Base-by-base conservation (phyloP, 2,329 filamentous ascomycete species). In the Ceratocystis eucalypticola region DNA sequence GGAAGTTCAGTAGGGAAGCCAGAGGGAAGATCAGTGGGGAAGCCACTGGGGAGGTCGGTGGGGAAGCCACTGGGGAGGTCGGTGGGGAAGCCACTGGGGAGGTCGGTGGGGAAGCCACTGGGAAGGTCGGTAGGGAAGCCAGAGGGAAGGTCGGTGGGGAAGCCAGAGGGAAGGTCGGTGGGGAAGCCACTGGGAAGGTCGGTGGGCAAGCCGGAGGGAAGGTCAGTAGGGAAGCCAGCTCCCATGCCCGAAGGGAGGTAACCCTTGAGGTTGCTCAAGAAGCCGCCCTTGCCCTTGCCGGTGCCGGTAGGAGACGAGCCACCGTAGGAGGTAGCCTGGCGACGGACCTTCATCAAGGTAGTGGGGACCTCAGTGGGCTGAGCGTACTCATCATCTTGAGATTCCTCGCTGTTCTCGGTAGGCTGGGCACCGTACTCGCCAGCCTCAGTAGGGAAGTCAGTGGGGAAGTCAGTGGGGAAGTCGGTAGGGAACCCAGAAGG, bases 291-390 rank as follows among this genome's bases (percentile, higher is more conserved):
- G 50, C 20, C 50, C n/a, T 22, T 8, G n/a, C 50, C 50, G 30
- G 33, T n/a, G 61, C 20, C 57, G 37, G 17, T 41, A 41, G 33
- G 41, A 53, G 37, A 41, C 12, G 37, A 41, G 37, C 3, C 0
- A 41, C 4, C 37, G 37, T 41, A 41, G 37, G 10, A 5, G 37
- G 37, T 41, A 41, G 45, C 53, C 65, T 61, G 62, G 55, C 55
- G 64, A n/a, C 45, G 57, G 50, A 65, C 64, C 62, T 48, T 67
- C 62, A 30, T 30, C 33, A 62, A 44, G 17, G 66, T 65, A 61
- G 66, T 65, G 50, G 33, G 62, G 28, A 25, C 28, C 48, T 30
- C 22, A n/a, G 28, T 65, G 25, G 45, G 33, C 44, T 46, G 37
- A 17, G 44, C 44, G 10, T 41, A 41, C 37, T 41, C 37, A 15